Evolutionary conservation across 352 stramenopile species (phyloP), one percentile per base, ranked within the genome.

Genomic region (Pythium rhizo-oryzae): DNA sequence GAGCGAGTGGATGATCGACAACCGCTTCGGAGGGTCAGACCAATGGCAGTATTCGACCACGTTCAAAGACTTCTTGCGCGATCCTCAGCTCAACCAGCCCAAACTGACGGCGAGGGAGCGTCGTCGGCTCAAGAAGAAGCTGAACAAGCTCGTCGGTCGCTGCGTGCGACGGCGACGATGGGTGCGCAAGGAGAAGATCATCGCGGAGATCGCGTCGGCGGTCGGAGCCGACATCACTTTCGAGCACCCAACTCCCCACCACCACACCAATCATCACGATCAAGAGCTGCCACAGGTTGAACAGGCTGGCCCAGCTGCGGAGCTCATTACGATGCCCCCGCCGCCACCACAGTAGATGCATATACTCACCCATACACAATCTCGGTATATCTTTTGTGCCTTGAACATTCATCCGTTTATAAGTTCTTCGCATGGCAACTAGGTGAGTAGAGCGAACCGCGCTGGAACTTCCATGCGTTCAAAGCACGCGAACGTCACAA

Each of bases 401-500:
- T 59, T 46, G 15, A 28, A 6, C 25, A 23, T 59, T 30, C 52
- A 28, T 59, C 13, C 13, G 15, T 59, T 46, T 24, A 56, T 13
- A 1, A 11, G n/a, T n/a, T 47, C 4, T 47, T n/a, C 9, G 13
- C 35, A 16, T 41, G 35, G 1, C 13, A 11, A 30, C 5, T 54
- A 83, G 41, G 75, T 89, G 37, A 92, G 71, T 23, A 94, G 54
- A 8, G 86, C 84, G 70, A 92, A 94, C 18, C 86, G 82, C 16
- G 90, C 59, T 30, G 86, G 86, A 24, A 94, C 47, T 28, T 92
- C 86, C 13, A 86, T 75, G 18, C 84, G 82, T 18, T 90, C 83
- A 62, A 96, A 96, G 67, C 88, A 96, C n/a, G 83, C 86, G 44
- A 96, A 96, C 1, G 81, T 92, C 8, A 93, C 85, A 15, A 93